These are phyloP conservation scores for Xenoacremonium recifei DNA, from an alignment of 2,329 filamentous ascomycete species.

Conservation along the genomic window DNA sequence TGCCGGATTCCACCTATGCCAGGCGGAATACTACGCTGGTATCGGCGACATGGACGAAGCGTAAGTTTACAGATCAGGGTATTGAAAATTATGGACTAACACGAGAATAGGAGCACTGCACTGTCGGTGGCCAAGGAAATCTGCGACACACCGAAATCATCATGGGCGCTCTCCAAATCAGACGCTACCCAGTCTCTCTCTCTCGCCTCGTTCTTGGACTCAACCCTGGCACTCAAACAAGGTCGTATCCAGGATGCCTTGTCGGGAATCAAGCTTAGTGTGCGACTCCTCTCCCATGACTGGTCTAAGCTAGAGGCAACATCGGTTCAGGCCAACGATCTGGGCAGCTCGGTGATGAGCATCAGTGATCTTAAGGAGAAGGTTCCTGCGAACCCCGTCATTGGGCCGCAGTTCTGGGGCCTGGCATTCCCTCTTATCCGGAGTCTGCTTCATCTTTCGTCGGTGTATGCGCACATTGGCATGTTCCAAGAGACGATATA, in stretches of 20 bases:
- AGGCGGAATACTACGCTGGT: constrained; percentile 71
- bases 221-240: constrained; percentile 61
- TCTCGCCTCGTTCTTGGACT: constrained; percentile 53
- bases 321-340: constrained; percentile 19
- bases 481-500: constrained; percentile 86
- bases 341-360: constrained; percentile 29
- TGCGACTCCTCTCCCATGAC: constrained; percentile 55
- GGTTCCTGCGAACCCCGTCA: constrained; percentile 17
- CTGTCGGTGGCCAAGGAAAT: constrained; percentile 41
- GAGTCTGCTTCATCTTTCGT: constrained; percentile 70
- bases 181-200: constrained; percentile 32
- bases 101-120: constrained; percentile 22
- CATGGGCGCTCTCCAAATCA: constrained; percentile 33
- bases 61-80: constrained; percentile 26
- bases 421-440: constrained; percentile 72
- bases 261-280: constrained; percentile 53
- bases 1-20: constrained; percentile 63
- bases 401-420: constrained; percentile 70
- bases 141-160: constrained; percentile 26
- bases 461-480: constrained; percentile 78
- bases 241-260: constrained; percentile 61
- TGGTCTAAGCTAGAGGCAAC: constrained; percentile 51
- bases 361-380: constrained; percentile 25
- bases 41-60: constrained; percentile 66
- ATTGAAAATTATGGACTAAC: constrained; percentile 10